Base-by-base conservation (phyloP, 768 basidiomycete species). In the Candolleomyces eurysporus region DNA sequence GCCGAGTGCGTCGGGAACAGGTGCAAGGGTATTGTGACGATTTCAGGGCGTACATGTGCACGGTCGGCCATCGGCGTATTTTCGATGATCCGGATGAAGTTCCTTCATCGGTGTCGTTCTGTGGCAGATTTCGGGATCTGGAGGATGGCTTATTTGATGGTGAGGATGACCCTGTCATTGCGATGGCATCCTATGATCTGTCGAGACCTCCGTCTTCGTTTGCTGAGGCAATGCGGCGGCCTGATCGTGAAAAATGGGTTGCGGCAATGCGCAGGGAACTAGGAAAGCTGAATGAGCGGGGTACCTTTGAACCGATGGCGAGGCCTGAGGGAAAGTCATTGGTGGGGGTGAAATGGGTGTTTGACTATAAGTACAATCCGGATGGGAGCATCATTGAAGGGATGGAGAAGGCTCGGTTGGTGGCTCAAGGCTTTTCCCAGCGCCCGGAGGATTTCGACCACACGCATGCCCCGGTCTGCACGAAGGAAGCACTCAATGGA, bases 391-490 rank as follows among this genome's bases (percentile, higher is more conserved):
- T 50, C 4, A 49, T n/a, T 7, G 26, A 43, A 26, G 58, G 58
- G 7, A 17, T 31, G 8, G 58, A 67, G 50, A 60, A 64, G 43
- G 77, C 70, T 0, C n/a, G 71, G 14, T 50, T 81, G 22, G 77
- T 79, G 1, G 78, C 75, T 2, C 66, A 72, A 63, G 79, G 81
- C 0, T 79, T 70, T 62, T 64, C 67, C 3, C 80, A 81, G 60
- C 67, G 71, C 1, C 75, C 76, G 0, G 61, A 74, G 22, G 74
- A 79, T 46, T 81, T 68, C 52, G 65, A 67, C 30, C 70, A 77
- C 26, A 78, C 71, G 0, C 77, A 69, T 46, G 50, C 74, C 1
- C 74, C 71, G 0, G 69, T 73, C 0, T 69, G 73, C 0, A 21
- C 58, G 8, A 62, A 72, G 0, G 59, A 71, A 8, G 67, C 68